A percentile compares a stretch with the other conserved stretches of the same genome.
Evolutionary conservation across 495 filamentous ascomycete genomes (phyloP).

Genomic region (Diplogelasinospora grovesii): DNA sequence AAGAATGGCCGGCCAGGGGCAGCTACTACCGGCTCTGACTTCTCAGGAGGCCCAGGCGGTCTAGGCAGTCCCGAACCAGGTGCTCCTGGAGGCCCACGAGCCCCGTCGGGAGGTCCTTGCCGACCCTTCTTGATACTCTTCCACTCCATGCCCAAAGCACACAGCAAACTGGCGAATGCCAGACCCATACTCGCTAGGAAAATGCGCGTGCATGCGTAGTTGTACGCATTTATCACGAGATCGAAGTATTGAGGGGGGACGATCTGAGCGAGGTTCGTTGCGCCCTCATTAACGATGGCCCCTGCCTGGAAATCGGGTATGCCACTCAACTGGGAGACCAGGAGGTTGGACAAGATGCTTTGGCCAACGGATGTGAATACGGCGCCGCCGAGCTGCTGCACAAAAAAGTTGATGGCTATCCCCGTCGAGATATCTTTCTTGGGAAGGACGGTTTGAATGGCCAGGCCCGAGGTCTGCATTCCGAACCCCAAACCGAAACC

Average conservation of each 20-base stretch:
- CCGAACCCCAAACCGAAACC: conserved; percentile 66
- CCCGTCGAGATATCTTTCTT: conserved; percentile 54
- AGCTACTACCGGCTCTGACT: background rate
- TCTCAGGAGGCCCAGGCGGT: background rate
- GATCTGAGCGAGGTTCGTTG: conserved; percentile 43
- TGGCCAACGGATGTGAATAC: conserved; percentile 61
- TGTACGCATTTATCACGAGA: conserved; percentile 49
- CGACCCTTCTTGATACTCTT: conserved; percentile 48
- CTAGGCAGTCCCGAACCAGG: conserved; percentile 13
- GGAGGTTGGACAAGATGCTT: conserved; percentile 54
- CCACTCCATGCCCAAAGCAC: conserved; percentile 54
- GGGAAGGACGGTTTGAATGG: conserved; percentile 55
- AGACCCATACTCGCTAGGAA: conserved; percentile 50
- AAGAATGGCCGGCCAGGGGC: no score
- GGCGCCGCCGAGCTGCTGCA: conserved; percentile 59
- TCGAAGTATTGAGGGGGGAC: conserved; percentile 37
- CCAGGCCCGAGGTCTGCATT: conserved; percentile 62
- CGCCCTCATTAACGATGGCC: conserved; percentile 49
- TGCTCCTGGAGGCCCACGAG: background rate
- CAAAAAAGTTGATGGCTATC: conserved; percentile 58
- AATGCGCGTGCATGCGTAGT: conserved; percentile 45
- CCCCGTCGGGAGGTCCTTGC: conserved; percentile 10
- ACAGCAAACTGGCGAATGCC: conserved; percentile 44
- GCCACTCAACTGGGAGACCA: conserved; percentile 40
- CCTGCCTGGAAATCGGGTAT: conserved; percentile 41